Evolutionary conservation across 1,284 basidiomycete species (phyloP), one percentile per base, ranked within the genome.

Genomic region (Testicularia cyperi): DNA sequence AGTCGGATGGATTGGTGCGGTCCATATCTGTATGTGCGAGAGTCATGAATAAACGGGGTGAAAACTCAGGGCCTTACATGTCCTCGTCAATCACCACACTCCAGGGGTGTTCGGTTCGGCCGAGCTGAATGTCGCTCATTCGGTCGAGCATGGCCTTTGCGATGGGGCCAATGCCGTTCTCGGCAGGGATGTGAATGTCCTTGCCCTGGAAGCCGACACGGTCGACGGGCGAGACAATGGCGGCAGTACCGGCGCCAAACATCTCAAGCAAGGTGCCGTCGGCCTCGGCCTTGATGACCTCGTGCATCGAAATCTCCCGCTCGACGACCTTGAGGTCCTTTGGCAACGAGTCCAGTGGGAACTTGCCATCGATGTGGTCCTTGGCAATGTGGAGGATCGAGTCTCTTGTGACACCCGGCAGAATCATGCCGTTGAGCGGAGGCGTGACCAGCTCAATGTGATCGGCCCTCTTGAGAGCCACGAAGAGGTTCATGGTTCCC

Each of bases 401-500:
- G 78, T 96, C 91, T 56, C 94, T 86, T 7, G 92, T 97, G 15
- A 99, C 88, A 56, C 94, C 94, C 10, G 94, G 92, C 13, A 99
- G 86, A 71, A 98, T 92, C 82, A 95, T 87, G 44, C 92, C 92
- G 72, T 90, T 89, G 29, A 97, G 82, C 5, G 92, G 90, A 9
- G 94, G 92, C 9, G 74, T 75, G 19, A 75, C 65, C 4, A 75
- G 58, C 39, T 75, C 74, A 20, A 64, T 44, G 12, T 88, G 90
- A 66, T 91, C 84, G 9, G 83, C 81, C 21, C 82, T 82, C 74
- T 84, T 84, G 77, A 97, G 84, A 0, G 86, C 91, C 31, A 90
- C 83, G 60, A 97, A 95, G 72, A 94, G 80, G 79, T 99, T 98
- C 95, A 98, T 97, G 1, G 91, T 92, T 22, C 92, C 92, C 4